Evolutionary conservation across 208 protist genomes (phyloP), one percentile per base, ranked within the genome.

Genomic region (Leishmania braziliensis): DNA sequence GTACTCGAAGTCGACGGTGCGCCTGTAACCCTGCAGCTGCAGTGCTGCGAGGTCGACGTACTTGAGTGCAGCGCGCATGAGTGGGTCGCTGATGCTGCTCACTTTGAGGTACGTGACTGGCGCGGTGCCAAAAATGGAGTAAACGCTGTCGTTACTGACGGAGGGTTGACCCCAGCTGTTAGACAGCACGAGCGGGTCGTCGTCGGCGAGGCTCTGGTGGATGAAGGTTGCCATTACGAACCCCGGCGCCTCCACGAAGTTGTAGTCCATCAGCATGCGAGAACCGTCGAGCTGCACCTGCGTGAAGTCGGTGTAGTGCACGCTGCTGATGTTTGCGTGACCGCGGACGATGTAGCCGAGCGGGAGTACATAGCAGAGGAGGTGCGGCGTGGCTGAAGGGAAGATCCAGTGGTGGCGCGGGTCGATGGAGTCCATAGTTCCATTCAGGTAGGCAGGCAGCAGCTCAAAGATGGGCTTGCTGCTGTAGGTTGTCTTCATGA

Each of bases 51-150:
- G 39, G 77, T 87, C 46, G 26, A 91, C 51, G 36, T 87, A 77
- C 77, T 75, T 36, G 4, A 91, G 60, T n/a, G 85, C 88, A 16
- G 71, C 76, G 18, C 79, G 73, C 88, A 91, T 88, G 65, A 91
- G 70, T 1, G 85, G 82, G 81, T 89, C 54, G 51, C 56, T 77
- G 20, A 89, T 62, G 53, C 85, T 69, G 50, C 80, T 86, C 26
- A 75, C 60, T 20, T 26, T 12, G 36, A 87, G 66, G 65, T 83
- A 88, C 0, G 50, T 69, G 0, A 85, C 60, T 20, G 69, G 20
- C 63, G 12, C 12, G 5, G 16, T 5, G 1, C 29, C 10, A 10
- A 75, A 20, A 23, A 50, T 36, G 20, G 20, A 33, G n/a, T 50
- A n/a, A 14, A 77, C 33, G 9, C 73, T 36, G 29, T 46, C 33